Conservation (phyloP, 139 green algal genomes). For the Closterium sp. region DNA sequence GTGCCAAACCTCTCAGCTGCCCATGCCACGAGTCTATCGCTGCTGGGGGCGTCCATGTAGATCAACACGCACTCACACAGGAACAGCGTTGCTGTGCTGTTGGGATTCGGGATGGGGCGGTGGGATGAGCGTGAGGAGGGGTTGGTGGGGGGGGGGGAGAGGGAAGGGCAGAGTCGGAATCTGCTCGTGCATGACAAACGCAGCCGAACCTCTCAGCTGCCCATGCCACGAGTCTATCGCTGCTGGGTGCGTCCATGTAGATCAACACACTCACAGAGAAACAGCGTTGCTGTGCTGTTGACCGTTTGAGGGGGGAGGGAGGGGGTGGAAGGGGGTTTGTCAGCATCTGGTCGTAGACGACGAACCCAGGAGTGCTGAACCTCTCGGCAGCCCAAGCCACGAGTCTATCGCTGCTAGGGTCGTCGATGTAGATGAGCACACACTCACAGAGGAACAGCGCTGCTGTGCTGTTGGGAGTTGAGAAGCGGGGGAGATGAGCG, state of each 20-base stretch:
- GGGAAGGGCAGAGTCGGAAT: background rate
- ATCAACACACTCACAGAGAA: slow-evolving; percentile 57
- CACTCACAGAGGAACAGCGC: slow-evolving; percentile 54
- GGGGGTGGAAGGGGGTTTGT: too few species aligned
- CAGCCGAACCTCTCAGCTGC: slow-evolving; percentile 20
- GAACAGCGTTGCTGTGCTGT: slow-evolving; percentile 50
- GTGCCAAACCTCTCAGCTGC: slow-evolving; percentile 25
- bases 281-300: slow-evolving; percentile 42
- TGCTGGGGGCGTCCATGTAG: slow-evolving; percentile 43
- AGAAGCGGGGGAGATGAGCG: too few species aligned
- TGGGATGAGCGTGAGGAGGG: too few species aligned
- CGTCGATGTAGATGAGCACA: slow-evolving; percentile 55
- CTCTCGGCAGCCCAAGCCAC: slow-evolving; percentile 32
- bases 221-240: slow-evolving; percentile 29
- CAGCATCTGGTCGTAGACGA: slow-evolving; percentile 53
- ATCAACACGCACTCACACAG: slow-evolving; percentile 56
- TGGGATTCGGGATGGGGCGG: too few species aligned
- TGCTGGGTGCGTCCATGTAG: slow-evolving; percentile 43
- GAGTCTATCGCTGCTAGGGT: slow-evolving; percentile 1
- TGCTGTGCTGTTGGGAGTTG: slow-evolving; percentile 14
- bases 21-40: slow-evolving; percentile 31
- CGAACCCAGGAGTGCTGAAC: slow-evolving; percentile 23
- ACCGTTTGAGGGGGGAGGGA: too few species aligned
- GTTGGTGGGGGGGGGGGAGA: too few species aligned
- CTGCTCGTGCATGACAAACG: slow-evolving; percentile 54